These are phyloP conservation scores for Colletotrichum viniferum DNA, from an alignment of 2,329 filamentous ascomycete genomes.

Conservation along the genomic window DNA sequence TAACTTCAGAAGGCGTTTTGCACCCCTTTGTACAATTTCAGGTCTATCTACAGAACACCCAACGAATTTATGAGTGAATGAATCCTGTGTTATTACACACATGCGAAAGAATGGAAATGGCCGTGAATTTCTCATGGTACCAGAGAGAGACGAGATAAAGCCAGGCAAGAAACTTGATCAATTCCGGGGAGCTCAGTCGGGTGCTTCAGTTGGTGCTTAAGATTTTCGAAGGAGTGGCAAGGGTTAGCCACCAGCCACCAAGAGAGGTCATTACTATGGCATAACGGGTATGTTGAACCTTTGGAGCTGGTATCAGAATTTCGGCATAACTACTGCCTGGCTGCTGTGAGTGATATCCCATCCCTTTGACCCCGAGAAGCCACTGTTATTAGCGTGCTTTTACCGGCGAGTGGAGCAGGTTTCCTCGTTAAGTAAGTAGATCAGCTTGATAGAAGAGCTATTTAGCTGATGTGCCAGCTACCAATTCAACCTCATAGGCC, in stretches of 20 bases:
- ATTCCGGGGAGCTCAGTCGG: no score
- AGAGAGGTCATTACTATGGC: rapidly evolving
- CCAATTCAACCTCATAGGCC: no score
- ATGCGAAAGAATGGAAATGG: neutral
- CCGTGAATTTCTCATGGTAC: neutral
- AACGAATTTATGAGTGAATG: no score
- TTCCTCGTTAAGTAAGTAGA: no score
- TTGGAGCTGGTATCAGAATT: neutral
- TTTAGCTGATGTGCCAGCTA: no score
- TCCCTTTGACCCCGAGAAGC: no score
- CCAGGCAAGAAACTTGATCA: neutral
- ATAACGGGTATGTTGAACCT: neutral
- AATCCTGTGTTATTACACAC: neutral
- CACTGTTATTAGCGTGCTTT: no score
- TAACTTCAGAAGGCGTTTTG: neutral
- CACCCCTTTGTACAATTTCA: no score
- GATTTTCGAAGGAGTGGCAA: neutral
- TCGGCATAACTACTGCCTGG: neutral
- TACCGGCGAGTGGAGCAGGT: no score
- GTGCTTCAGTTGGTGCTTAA: neutral
- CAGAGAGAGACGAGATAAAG: neutral
- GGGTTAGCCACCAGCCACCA: rapidly evolving
- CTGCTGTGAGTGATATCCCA: neutral
- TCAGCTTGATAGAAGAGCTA: no score
- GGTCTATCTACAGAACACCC: no score